Percentiles rank a stretch among this genome's conserved stretches.
Conservation (phyloP, 208 protist genomes). For the Endotrypanum monterogeii region DNA sequence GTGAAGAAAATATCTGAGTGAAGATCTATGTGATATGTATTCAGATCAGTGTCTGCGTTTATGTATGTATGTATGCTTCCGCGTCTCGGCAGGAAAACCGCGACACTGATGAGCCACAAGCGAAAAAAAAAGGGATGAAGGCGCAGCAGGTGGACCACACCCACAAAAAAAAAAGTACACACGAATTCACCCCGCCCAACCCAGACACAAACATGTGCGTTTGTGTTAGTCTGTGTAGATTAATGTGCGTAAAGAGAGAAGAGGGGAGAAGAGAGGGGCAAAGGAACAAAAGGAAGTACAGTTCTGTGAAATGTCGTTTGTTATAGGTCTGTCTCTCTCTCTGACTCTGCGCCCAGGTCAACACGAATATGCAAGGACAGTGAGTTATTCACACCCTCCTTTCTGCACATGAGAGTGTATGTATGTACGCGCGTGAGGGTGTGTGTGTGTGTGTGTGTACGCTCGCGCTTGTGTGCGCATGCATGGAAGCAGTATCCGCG, state of each 20-base stretch:
- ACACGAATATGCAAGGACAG: not conserved
- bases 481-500: not conserved
- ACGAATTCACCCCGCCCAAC: too few species aligned
- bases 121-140: not conserved
- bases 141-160: not conserved
- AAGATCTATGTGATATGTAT: not conserved
- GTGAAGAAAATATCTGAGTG: not conserved
- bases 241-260: too few species aligned
- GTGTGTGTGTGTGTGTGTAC: not conserved
- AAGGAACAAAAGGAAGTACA: not conserved
- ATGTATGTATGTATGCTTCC: conserved; percentile 3
- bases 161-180: not conserved
- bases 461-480: not conserved
- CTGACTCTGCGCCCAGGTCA: too few species aligned
- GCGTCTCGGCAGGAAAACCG: not conserved
- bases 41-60: conserved; percentile 6
- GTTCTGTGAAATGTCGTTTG: not conserved
- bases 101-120: too few species aligned
- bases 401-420: not conserved
- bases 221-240: not conserved
- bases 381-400: not conserved
- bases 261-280: not conserved
- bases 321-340: not conserved
- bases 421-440: not conserved
- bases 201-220: not conserved